Conservation (phyloP, 139 green algal genomes). For the Micractinium sp. region DNA sequence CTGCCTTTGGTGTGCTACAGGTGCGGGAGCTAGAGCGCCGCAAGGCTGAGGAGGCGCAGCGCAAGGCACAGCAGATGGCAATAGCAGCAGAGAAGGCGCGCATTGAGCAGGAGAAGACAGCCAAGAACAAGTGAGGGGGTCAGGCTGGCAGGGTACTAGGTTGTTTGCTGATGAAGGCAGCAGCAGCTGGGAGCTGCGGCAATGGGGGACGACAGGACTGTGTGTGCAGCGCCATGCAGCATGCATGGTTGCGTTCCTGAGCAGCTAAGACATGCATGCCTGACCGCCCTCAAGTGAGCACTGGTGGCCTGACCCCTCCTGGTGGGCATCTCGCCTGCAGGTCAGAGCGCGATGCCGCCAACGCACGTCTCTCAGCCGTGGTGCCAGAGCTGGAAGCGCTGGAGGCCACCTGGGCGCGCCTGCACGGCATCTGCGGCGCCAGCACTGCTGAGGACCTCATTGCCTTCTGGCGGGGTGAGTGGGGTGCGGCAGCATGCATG, state of each 20-base stretch:
- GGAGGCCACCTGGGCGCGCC: conserved; percentile 80
- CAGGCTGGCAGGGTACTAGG: background rate
- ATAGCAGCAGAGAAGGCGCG: conserved; percentile 59
- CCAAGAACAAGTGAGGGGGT: conserved; percentile 10
- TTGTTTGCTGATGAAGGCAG: background rate
- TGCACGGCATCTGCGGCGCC: conserved; percentile 77
- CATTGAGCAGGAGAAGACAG: conserved; percentile 64
- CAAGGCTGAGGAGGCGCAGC: conserved; percentile 73
- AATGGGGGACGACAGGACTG: too few species aligned
- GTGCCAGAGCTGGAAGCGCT: conserved; percentile 81
- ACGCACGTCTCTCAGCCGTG: conserved; percentile 42
- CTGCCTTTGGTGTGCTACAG: conserved; percentile 36
- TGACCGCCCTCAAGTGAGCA: too few species aligned
- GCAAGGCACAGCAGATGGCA: conserved; percentile 60
- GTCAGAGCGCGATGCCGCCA: conserved; percentile 15
- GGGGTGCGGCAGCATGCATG: too few species aligned
- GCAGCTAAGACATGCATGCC: too few species aligned
- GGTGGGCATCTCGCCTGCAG: background rate
- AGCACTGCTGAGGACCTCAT: conserved; percentile 78
- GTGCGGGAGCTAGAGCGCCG: conserved; percentile 80
- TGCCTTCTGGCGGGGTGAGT: conserved; percentile 76
- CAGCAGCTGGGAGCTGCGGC: background rate
- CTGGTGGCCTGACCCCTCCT: too few species aligned
- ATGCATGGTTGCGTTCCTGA: background rate
- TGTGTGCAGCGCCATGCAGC: background rate